Evolutionary conservation across 2,329 filamentous ascomycete species (phyloP).

Genomic region (Penicillium janthinellum): DNA sequence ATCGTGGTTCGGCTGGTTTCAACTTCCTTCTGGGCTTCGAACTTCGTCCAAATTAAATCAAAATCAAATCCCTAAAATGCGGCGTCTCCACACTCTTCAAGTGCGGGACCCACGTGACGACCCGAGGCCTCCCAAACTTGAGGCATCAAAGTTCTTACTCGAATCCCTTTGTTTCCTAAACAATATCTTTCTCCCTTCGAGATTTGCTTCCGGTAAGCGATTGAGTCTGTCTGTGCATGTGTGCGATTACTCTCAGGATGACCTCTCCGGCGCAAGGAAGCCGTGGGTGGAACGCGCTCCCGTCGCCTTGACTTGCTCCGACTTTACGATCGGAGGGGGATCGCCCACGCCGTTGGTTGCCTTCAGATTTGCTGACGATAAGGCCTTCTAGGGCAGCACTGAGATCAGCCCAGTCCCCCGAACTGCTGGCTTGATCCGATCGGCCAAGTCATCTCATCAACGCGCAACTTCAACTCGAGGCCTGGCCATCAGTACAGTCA

Average conservation of each 20-base stretch:
- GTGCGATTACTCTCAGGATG: background rate
- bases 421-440: conserved; percentile 7
- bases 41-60: background rate
- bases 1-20: too few relatives aligned
- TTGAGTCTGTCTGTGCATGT: background rate
- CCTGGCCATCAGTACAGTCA: background rate
- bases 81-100: conserved; percentile 12
- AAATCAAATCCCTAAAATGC: background rate
- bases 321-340: conserved; percentile 18
- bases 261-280: conserved; percentile 16
- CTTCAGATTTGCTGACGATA: conserved; percentile 13
- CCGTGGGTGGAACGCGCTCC: conserved; percentile 6
- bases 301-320: conserved; percentile 15
- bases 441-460: background rate
- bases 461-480: background rate
- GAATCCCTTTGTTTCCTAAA: conserved; percentile 5
- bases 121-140: conserved; percentile 5
- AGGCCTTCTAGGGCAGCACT: background rate
- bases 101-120: conserved; percentile 20
- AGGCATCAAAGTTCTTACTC: conserved; percentile 15
- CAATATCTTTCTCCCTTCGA: conserved; percentile 5
- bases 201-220: conserved; percentile 7
- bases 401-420: background rate
- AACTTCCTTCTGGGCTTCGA: background rate
- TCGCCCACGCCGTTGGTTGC: conserved; percentile 11